phyloP scores from a whole-genome alignment of 1,139 yeast genomes.

The Wickerhamiella infanticola region DNA sequence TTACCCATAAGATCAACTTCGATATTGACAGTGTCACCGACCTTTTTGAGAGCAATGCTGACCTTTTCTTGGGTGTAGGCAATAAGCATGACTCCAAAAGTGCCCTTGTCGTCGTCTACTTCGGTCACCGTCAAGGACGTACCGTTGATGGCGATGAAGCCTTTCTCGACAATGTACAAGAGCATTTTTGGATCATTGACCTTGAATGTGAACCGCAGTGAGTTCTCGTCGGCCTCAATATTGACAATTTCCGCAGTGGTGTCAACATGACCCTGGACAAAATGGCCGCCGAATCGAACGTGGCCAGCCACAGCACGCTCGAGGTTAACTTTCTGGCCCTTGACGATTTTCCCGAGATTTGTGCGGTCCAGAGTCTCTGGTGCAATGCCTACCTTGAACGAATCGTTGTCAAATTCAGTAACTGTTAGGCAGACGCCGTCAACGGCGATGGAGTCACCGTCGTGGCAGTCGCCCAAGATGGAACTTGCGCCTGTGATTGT shows the following conservation, averaged over 20 bases:
- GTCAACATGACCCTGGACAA: constrained; percentile 96
- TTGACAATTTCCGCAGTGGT: constrained; percentile 57
- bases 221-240: constrained; percentile 52
- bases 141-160: constrained; percentile 85
- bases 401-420: constrained; percentile 47
- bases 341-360: constrained; percentile 44
- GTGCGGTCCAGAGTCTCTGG: constrained; percentile 85
- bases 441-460: constrained; percentile 85
- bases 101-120: constrained; percentile 40
- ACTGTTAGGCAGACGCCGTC: constrained; percentile 89
- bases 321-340: constrained; percentile 57
- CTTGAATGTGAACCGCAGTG: constrained; percentile 59
- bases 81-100: constrained; percentile 79
- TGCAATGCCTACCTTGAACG: constrained; percentile 80
- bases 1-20: constrained; percentile 94
- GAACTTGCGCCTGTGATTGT: constrained; percentile 46
- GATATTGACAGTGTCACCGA: constrained; percentile 61
- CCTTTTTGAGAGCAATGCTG: constrained; percentile 44
- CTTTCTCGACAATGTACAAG: constrained; percentile 79
- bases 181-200: constrained; percentile 48
- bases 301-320: constrained; percentile 82
- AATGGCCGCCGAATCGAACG: constrained; percentile 88
- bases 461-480: constrained; percentile 62
- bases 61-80: constrained; percentile 82
- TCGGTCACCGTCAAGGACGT: constrained; percentile 80